A percentile compares a stretch with the other conserved stretches of the same genome.
phyloP scores from a whole-genome alignment of 768 basidiomycete species.

The Porpolomopsis calyptriformis region DNA sequence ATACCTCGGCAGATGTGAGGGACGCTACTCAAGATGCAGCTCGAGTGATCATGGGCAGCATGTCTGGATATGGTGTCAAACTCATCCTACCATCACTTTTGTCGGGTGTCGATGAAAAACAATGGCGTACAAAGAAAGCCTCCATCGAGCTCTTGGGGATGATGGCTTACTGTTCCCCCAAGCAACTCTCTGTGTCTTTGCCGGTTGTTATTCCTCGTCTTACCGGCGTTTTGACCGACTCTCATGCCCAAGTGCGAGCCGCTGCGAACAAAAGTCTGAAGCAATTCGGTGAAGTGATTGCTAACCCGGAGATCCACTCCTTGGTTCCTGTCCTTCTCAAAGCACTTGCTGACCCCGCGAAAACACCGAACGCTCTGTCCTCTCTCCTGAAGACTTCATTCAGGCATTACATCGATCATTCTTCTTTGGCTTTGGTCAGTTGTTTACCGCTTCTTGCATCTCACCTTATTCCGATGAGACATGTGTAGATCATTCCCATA shows the following conservation, averaged over 20 bases:
- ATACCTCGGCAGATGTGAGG: conserved; percentile 75
- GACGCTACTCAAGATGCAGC: conserved; percentile 90
- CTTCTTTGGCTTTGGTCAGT: conserved; percentile 78
- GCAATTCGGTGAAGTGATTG: conserved; percentile 97
- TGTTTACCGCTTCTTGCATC: background rate
- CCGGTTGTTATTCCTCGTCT: conserved; percentile 96
- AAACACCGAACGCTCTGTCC: conserved; percentile 77
- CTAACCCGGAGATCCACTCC: conserved; percentile 91
- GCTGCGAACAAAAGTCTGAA: conserved; percentile 94
- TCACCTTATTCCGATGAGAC: background rate
- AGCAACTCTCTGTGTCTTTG: conserved; percentile 86
- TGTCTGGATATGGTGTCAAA: conserved; percentile 94
- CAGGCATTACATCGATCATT: conserved; percentile 96
- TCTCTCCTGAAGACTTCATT: conserved; percentile 89
- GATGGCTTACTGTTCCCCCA: conserved; percentile 98
- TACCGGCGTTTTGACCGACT: conserved; percentile 90
- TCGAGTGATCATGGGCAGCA: conserved; percentile 86
- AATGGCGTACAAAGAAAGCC: conserved; percentile 96
- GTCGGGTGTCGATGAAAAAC: conserved; percentile 90
- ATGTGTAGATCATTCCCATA: conserved; percentile 77
- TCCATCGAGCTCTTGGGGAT: conserved; percentile 94
- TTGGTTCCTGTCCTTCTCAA: conserved; percentile 85
- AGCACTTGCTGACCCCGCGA: conserved; percentile 89
- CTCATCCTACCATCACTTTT: conserved; percentile 84
- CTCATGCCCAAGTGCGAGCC: conserved; percentile 88